Conservation (phyloP, 1,139 yeast species). For the Pichia kudriavzevii region DNA sequence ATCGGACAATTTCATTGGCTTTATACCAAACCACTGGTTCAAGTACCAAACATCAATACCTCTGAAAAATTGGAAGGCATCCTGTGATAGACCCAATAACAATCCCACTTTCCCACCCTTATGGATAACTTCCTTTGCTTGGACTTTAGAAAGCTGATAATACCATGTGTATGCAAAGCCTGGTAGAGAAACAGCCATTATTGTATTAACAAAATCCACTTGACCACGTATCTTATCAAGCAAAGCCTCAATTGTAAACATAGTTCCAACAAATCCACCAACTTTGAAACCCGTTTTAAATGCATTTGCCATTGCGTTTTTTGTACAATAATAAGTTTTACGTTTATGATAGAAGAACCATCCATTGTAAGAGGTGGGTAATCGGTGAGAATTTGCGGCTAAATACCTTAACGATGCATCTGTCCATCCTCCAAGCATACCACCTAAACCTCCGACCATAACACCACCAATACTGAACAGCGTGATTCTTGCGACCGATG, state of each 20-base stretch:
- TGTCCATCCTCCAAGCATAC: conserved; percentile 56
- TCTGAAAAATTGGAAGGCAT: conserved; percentile 46
- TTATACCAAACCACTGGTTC: conserved; percentile 24
- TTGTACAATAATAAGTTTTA: conserved; percentile 68
- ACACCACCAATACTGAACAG: conserved; percentile 36
- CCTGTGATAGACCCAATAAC: conserved; percentile 58
- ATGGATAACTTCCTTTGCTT: conserved; percentile 39
- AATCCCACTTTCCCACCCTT: conserved; percentile 55
- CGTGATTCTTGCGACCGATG: conserved; percentile 33
- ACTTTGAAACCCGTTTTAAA: conserved; percentile 38
- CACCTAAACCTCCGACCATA: conserved; percentile 52
- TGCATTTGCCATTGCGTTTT: conserved; percentile 44
- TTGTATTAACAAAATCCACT: conserved; percentile 56
- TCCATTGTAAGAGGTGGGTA: conserved; percentile 73
- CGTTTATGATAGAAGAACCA: conserved; percentile 89
- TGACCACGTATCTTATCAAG: conserved; percentile 50
- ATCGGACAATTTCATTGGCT: conserved; percentile 22
- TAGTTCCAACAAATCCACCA: conserved; percentile 40
- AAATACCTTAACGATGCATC: conserved; percentile 52
- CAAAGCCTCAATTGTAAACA: conserved; percentile 56
- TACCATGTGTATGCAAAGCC: conserved; percentile 47
- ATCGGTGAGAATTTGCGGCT: conserved; percentile 76
- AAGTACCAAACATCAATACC: conserved; percentile 65
- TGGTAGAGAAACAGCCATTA: conserved; percentile 44
- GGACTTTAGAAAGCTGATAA: conserved; percentile 40